Base-by-base conservation (phyloP, 1,284 basidiomycete species). In the Microbotryum intermedium region DNA sequence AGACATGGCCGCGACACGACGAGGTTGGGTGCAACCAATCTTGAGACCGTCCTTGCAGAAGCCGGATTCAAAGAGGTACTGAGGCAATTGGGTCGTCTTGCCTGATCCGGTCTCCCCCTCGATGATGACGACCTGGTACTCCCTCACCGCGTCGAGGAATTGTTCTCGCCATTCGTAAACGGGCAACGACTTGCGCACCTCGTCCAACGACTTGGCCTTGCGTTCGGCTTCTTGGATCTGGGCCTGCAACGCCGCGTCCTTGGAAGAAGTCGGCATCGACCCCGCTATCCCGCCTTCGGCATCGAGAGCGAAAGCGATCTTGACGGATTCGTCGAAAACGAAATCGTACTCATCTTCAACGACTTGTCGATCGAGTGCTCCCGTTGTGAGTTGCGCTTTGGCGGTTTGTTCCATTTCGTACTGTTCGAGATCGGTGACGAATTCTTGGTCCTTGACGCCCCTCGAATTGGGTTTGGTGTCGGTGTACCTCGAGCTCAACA, bases 1-100 rank as follows among this genome's bases (percentile, higher is more conserved):
- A 50, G 90, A 94, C 95, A 98, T 98, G 34, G 95, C 95, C 4
- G 95, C 95, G 16, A 99, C 95, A 67, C 95, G 89, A 72, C 95
- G 88, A 42, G 95, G 95, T 75, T 99, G 95, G 0, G 95, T 99
- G 73, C 95, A 99, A 0, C 93, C 95, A 42, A 99, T 82, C 74
- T 93, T 97, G 75, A 83, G 78, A 8, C 94, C 93, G 67, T 83
- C 82, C 23, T 84, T 82, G 5, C 90, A 94, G 76, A 90, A 98
- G 2, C 95, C 95, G 1, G 91, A 92, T 78, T 98, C 95, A 73
- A 97, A 90, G 6, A 98, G 83, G 74, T 97, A 99, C 74, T 99
- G 95, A 0, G 95, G 93, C 10, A 99, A 79, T 74, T 99, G 95
- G 0, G 95, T 98, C 1, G 95, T 98, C 77, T 99, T 98, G 26